phyloP scores from a whole-genome alignment of 2,329 filamentous ascomycete genomes.

The Pseudopyrenochaeta lycopersici region DNA sequence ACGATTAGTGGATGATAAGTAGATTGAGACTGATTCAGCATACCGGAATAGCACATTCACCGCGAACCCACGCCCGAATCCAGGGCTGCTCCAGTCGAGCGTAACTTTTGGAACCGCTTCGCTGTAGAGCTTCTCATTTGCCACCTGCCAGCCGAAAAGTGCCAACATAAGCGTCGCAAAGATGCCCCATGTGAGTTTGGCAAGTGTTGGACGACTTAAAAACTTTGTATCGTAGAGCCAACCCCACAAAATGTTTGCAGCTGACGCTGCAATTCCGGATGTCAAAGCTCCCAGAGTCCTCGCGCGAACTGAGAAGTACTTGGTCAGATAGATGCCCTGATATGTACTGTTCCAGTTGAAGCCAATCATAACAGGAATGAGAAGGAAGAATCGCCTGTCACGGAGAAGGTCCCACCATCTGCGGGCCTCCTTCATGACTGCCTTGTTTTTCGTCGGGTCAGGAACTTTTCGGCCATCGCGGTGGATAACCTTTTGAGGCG shows the following conservation, averaged over 20 bases:
- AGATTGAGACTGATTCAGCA: neutral
- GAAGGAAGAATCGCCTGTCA: conserved; percentile 57
- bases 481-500: conserved; percentile 57
- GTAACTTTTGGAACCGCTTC: conserved; percentile 48
- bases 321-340: conserved; percentile 62
- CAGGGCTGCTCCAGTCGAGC: conserved; percentile 57
- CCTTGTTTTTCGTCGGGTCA: conserved; percentile 50
- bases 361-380: conserved; percentile 60
- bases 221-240: conserved; percentile 59
- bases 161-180: conserved; percentile 55
- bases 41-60: conserved; percentile 60
- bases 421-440: conserved; percentile 48
- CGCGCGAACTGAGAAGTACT: conserved; percentile 62
- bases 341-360: conserved; percentile 64
- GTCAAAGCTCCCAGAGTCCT: conserved; percentile 57
- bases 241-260: conserved; percentile 60
- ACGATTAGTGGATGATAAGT: neutral
- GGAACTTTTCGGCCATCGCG: conserved; percentile 48
- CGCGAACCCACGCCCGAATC: conserved; percentile 59
- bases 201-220: conserved; percentile 53
- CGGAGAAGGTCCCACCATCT: conserved; percentile 52
- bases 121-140: conserved; percentile 59
- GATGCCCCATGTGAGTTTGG: conserved; percentile 54
- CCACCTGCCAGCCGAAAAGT: conserved; percentile 59
- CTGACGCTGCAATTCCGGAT: conserved; percentile 57